A percentile compares a stretch with the other conserved stretches of the same genome.
These are phyloP conservation scores for Ustilago cynodontis DNA, from an alignment of 1,284 basidiomycete species.

Conservation along the genomic window DNA sequence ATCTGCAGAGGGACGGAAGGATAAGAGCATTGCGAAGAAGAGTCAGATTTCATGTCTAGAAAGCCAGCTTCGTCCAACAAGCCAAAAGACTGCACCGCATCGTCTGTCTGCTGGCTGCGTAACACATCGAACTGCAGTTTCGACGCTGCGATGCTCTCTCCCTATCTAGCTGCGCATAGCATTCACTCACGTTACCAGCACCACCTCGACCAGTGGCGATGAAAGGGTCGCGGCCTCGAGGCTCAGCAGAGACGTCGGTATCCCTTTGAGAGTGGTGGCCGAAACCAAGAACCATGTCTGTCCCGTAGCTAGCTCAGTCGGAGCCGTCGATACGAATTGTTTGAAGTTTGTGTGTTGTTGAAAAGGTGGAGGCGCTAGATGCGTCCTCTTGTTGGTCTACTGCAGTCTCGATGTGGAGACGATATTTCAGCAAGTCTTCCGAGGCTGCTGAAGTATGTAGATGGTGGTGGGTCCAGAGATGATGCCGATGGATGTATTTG, in stretches of 20 bases:
- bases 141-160: neutral
- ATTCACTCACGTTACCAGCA: slow-evolving; percentile 62
- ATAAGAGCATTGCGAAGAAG: neutral
- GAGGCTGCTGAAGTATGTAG: neutral
- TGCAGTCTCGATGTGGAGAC: neutral
- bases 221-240: slow-evolving; percentile 60
- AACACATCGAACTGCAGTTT: neutral
- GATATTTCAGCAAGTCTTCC: neutral
- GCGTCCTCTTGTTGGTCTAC: neutral
- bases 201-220: slow-evolving; percentile 64
- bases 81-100: neutral
- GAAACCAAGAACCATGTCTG: slow-evolving; percentile 50
- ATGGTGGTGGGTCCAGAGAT: neutral
- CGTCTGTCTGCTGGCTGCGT: neutral
- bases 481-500: neutral
- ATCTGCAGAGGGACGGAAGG: slow-evolving; percentile 25
- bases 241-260: slow-evolving; percentile 23
- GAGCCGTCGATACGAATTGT: neutral
- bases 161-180: neutral
- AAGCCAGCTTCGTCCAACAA: neutral
- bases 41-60: neutral
- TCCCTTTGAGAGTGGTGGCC: slow-evolving; percentile 54
- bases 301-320: neutral
- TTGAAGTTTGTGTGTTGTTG: neutral
- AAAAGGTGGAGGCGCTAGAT: slow-evolving; percentile 11